A percentile compares a stretch with the other conserved stretches of the same genome.
Conservation (phyloP, 2,329 filamentous ascomycete genomes). For the Ascochyta koolunga region DNA sequence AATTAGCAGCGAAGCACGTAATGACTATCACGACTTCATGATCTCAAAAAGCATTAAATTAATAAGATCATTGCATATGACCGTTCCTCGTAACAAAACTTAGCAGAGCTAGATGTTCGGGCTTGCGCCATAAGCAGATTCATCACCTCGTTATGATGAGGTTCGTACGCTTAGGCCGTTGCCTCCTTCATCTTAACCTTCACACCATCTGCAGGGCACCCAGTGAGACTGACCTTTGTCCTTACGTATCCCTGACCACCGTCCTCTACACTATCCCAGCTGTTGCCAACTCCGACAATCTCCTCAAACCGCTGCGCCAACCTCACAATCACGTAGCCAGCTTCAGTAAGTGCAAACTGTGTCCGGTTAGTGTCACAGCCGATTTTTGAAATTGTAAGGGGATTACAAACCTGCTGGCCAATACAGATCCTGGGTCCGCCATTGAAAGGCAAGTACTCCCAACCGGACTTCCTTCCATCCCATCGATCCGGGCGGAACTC, state of each 20-base stretch:
- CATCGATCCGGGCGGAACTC: slow-evolving; percentile 46
- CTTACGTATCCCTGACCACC: slow-evolving; percentile 34
- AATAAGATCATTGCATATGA: too few species aligned
- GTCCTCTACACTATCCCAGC: slow-evolving; percentile 32
- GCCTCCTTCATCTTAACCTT: slow-evolving; percentile 42
- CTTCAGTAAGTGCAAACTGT: slow-evolving; percentile 41
- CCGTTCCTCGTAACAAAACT: too few species aligned
- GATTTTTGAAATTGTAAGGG: too few species aligned
- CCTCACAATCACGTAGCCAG: slow-evolving; percentile 35
- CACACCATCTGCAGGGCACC: slow-evolving; percentile 39
- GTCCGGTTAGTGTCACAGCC: too few species aligned
- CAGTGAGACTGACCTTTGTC: slow-evolving; percentile 32
- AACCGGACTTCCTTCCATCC: slow-evolving; percentile 40
- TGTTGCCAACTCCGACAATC: slow-evolving; percentile 33
- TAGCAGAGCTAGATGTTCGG: too few species aligned
- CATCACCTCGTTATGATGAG: too few species aligned
- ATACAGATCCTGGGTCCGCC: slow-evolving; percentile 42
- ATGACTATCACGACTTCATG: slow-evolving; percentile 4
- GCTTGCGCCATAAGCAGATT: too few species aligned
- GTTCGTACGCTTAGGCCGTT: slow-evolving; percentile 10
- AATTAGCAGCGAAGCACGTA: slow-evolving; percentile 25
- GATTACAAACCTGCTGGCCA: slow-evolving; percentile 28
- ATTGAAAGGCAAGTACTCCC: slow-evolving; percentile 45
- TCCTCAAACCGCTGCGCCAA: slow-evolving; percentile 38
- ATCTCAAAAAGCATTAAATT: background rate